Evolutionary conservation across 2,329 filamentous ascomycete genomes (phyloP).

Genomic region (Pseudopyrenochaeta lycopersici): DNA sequence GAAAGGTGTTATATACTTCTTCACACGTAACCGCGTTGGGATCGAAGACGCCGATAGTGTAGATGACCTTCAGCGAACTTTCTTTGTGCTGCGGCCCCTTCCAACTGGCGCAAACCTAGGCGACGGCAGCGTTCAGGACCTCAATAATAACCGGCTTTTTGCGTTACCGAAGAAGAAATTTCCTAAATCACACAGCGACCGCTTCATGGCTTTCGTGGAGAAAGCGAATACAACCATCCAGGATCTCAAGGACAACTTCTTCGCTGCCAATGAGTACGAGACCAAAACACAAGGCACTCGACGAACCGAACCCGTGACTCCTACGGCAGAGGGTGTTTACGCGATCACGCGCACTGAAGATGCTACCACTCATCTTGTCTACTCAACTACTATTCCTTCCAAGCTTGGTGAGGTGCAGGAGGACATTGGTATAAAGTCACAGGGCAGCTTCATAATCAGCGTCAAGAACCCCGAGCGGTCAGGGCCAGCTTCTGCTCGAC

Average conservation of each 20-base stretch:
- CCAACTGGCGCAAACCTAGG: constrained; percentile 73
- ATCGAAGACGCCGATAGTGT: constrained; percentile 74
- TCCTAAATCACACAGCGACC: constrained; percentile 72
- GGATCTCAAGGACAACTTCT: constrained; percentile 76
- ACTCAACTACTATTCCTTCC: constrained; percentile 78
- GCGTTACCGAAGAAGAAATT: constrained; percentile 86
- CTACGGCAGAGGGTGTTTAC: constrained; percentile 87
- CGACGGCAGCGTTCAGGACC: constrained; percentile 64
- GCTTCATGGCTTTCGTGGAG: constrained; percentile 85
- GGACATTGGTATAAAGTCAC: constrained; percentile 74
- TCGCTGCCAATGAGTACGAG: constrained; percentile 72
- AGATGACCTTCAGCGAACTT: constrained; percentile 78
- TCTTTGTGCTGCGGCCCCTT: constrained; percentile 80
- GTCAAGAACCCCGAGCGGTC: constrained; percentile 80
- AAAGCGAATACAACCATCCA: constrained; percentile 72
- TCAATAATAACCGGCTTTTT: constrained; percentile 73
- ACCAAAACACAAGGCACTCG: constrained; percentile 79
- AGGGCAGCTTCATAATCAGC: constrained; percentile 80
- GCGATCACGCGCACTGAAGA: constrained; percentile 75
- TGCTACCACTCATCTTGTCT: constrained; percentile 78
- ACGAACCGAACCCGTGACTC: constrained; percentile 73
- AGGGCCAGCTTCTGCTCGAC: constrained; percentile 68
- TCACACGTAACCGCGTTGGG: constrained; percentile 80
- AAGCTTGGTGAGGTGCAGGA: constrained; percentile 76
- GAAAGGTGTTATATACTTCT: constrained; percentile 92